phyloP scores from a whole-genome alignment of 495 filamentous ascomycete genomes.

The Clohesyomyces aquaticus region DNA sequence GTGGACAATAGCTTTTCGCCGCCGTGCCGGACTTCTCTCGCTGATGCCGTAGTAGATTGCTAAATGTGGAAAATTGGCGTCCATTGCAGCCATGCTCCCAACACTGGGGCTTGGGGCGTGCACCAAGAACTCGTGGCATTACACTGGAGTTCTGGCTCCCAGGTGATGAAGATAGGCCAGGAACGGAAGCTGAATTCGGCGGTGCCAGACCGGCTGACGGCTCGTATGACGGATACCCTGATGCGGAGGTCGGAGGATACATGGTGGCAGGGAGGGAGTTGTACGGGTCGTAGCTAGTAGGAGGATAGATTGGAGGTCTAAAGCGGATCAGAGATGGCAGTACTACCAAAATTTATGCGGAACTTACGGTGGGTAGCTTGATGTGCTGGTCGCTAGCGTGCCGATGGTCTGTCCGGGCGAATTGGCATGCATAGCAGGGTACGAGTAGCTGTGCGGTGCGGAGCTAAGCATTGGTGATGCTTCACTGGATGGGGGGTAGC shows the following conservation, averaged over 20 bases:
- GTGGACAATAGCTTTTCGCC: constrained; percentile 80
- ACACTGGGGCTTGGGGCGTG: constrained; percentile 85
- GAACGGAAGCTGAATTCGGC: constrained; percentile 11
- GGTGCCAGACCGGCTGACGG: constrained; percentile 13
- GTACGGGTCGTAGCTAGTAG: constrained; percentile 36
- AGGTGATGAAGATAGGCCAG: constrained; percentile 33
- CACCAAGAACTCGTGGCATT: constrained; percentile 67
- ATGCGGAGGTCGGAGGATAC: constrained; percentile 27
- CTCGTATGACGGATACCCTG: constrained; percentile 31
- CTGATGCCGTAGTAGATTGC: constrained; percentile 89
- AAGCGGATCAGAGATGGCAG: background rate
- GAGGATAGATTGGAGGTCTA: constrained; percentile 34
- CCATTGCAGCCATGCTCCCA: constrained; percentile 97
- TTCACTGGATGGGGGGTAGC: constrained; percentile 34
- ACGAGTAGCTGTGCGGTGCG: constrained; percentile 25
- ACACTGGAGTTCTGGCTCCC: constrained; percentile 16
- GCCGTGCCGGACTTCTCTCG: constrained; percentile 92
- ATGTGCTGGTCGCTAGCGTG: constrained; percentile 29
- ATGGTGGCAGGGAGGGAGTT: constrained; percentile 31
- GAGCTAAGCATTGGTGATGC: constrained; percentile 31
- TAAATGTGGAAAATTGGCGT: constrained; percentile 91
- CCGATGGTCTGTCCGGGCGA: constrained; percentile 22
- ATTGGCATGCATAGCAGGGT: constrained; percentile 32
- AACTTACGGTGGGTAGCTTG: constrained; percentile 40
- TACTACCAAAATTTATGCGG: background rate